Base-by-base conservation (phyloP, 2,329 filamentous ascomycete species). In the Colletotrichum sp. region DNA sequence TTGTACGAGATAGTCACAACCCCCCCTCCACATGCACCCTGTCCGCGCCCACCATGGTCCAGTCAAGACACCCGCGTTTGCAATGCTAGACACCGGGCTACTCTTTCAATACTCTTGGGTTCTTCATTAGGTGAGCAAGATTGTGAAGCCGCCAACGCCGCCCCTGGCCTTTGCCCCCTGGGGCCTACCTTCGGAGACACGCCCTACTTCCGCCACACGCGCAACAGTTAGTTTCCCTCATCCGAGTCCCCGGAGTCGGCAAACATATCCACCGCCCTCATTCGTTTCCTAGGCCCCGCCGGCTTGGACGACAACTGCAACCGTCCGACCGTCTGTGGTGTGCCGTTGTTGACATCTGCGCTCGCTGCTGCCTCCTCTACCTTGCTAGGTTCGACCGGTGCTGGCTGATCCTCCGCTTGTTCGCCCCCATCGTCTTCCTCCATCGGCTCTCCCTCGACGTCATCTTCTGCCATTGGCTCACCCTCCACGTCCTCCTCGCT, bases 181-280 rank as follows among this genome's bases (percentile, higher is more conserved):
- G 72, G 57, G 32, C 59, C 70, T 69, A 49, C 24, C 66, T 26
- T 26, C 36, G 55, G 26, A 30, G 24, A 28, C 63, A 30, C 60
- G 34, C 60, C 44, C 32, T 71, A 13, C 26, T 28, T 69, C 59
- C 59, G 57, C 70, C 44, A 57, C 69, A 60, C 30, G 49, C 44
- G 28, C 34, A 62, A 55, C 60, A 32, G 36, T 44, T 74, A 82
- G 69, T 80, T 79, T 57, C 78, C 80, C 32, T 79, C 82, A n/a
- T 87, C 85, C 34, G 84, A 86, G 55, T 84, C 90, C 79, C 94
- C 94, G 6, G 93, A 94, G 83, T 94, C 94, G 13, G 94, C 95
- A 90, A 97, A 98, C 95, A 97, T 96, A 82, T 97, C 95, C 79
- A 94, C 94, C 6, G 95, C 95, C 79, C 92, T 92, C 84, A 95